phyloP scores from a whole-genome alignment of 805 yeast genomes.

The Metschnikowia continentalis region DNA sequence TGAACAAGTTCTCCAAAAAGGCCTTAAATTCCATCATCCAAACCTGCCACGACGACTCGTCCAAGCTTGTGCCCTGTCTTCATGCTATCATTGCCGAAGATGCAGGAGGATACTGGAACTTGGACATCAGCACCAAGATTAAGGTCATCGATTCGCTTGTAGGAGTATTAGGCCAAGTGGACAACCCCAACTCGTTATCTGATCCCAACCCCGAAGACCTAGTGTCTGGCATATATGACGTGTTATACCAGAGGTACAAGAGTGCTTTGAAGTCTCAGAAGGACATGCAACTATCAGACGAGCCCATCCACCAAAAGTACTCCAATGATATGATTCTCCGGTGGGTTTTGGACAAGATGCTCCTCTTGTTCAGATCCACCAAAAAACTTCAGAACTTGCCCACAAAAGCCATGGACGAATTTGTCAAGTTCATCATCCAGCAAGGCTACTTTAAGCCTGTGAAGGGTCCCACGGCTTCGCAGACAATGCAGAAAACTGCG shows the following conservation, averaged over 20 bases:
- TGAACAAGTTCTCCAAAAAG: conserved; percentile 62
- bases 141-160: conserved; percentile 50
- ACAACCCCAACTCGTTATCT: conserved; percentile 12
- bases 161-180: conserved; percentile 19
- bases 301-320: conserved; percentile 13
- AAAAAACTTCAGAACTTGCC: conserved; percentile 23
- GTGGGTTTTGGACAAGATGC: conserved; percentile 59
- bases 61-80: conserved; percentile 33
- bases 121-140: conserved; percentile 73
- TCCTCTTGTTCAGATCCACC: conserved; percentile 48
- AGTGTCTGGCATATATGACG: conserved; percentile 18
- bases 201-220: conserved; percentile 15
- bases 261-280: conserved; percentile 19
- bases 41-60: conserved; percentile 33
- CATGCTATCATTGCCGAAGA: conserved; percentile 24
- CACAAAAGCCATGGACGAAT: conserved; percentile 28
- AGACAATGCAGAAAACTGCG: conserved; percentile 39
- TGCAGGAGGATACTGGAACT: conserved; percentile 56
- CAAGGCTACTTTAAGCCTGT: conserved; percentile 37
- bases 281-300: conserved; percentile 10
- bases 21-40: conserved; percentile 43
- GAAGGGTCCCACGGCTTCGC: conserved; percentile 21
- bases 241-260: conserved; percentile 24
- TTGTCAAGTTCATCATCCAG: conserved; percentile 37
- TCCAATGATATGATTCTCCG: conserved; percentile 38